phyloP scores from a whole-genome alignment of 148 eudicot genomes.

The Rhododendron simsii region DNA sequence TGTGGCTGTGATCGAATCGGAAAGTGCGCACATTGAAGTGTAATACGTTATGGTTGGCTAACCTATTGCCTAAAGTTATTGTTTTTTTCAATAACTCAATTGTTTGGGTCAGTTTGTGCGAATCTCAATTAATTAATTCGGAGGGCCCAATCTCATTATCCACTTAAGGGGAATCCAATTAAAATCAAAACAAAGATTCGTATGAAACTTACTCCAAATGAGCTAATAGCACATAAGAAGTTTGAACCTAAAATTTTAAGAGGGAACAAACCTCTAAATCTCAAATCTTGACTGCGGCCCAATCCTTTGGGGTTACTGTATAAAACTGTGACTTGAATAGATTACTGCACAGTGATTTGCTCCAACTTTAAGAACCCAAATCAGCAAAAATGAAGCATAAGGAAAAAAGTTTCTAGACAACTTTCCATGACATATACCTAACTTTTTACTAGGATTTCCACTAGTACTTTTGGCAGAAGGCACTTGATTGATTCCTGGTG shows the following conservation, averaged over 20 bases:
- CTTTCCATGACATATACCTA: background rate
- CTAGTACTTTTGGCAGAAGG: background rate
- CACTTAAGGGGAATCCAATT: too few species aligned
- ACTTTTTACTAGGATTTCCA: conserved; percentile 13
- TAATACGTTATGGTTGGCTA: background rate
- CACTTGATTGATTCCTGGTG: conserved; percentile 1
- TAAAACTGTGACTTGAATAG: background rate
- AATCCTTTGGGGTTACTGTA: background rate
- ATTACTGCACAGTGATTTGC: background rate
- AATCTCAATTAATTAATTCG: background rate
- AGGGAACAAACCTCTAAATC: rapidly evolving
- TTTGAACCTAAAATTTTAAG: too few species aligned
- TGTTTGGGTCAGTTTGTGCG: too few species aligned
- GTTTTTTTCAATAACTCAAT: too few species aligned
- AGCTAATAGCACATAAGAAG: background rate
- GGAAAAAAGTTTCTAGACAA: background rate
- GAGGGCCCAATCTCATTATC: too few species aligned
- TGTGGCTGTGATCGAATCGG: background rate
- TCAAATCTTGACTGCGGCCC: background rate
- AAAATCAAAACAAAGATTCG: too few species aligned
- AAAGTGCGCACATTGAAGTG: background rate
- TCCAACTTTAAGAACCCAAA: background rate
- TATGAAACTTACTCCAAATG: too few species aligned
- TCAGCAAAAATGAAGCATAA: background rate
- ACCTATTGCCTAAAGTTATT: background rate